phyloP scores from a whole-genome alignment of 2,329 filamentous ascomycete genomes.

The Sclerotiophoma versabilis region DNA sequence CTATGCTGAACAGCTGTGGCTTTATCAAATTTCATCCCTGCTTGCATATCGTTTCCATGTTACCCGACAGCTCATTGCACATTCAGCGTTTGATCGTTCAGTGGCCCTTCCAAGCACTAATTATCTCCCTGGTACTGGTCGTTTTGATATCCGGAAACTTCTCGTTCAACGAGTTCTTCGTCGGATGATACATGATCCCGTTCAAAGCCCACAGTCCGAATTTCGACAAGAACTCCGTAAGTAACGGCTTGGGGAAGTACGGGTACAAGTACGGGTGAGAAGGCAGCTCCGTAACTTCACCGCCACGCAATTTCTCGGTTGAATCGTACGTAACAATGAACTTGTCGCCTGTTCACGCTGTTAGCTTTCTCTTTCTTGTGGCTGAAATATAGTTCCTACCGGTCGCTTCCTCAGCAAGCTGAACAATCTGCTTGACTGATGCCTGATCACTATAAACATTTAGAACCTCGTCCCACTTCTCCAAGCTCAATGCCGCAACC shows the following conservation, averaged over 20 bases:
- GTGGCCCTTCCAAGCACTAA: slow-evolving; percentile 18
- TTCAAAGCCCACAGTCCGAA: slow-evolving; percentile 22
- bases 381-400: not conserved
- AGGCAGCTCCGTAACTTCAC: slow-evolving; percentile 27
- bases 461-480: slow-evolving; percentile 45
- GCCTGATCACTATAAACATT: slow-evolving; percentile 49
- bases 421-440: slow-evolving; percentile 55
- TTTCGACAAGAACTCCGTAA: slow-evolving; percentile 15
- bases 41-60: not conserved
- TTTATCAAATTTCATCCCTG: too few species aligned
- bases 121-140: slow-evolving; percentile 18
- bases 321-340: slow-evolving; percentile 27
- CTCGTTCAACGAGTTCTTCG: slow-evolving; percentile 23
- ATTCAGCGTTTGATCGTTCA: not conserved
- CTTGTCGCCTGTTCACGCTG: slow-evolving; percentile 35
- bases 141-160: slow-evolving; percentile 26
- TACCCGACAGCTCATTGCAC: too few species aligned
- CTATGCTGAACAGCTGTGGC: too few species aligned
- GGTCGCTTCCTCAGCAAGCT: slow-evolving; percentile 50
- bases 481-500: slow-evolving; percentile 14
- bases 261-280: slow-evolving; percentile 19
- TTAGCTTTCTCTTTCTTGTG: not conserved
- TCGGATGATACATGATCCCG: slow-evolving; percentile 12
- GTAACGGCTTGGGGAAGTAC: slow-evolving; percentile 24
- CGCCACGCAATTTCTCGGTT: slow-evolving; percentile 19